A percentile compares a stretch with the other conserved stretches of the same genome.
phyloP scores from a whole-genome alignment of 2,329 filamentous ascomycete genomes.

The Curvularia spicifera region DNA sequence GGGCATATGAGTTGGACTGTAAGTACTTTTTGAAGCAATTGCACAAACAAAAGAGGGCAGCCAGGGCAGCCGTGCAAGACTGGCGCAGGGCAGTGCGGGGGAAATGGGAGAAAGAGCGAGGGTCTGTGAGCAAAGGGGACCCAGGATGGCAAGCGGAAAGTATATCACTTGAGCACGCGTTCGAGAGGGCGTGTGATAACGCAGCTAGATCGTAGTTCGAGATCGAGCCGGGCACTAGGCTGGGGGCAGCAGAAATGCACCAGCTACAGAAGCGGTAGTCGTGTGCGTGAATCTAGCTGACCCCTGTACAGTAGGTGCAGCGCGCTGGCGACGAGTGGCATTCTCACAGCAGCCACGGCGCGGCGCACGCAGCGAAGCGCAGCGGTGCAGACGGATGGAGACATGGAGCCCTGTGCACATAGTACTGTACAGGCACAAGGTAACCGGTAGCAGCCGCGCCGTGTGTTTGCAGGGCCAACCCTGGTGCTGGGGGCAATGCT shows the following conservation, averaged over 20 bases:
- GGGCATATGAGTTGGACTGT: not conserved
- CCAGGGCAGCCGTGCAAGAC: constrained; percentile 4
- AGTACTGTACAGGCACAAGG: constrained; percentile 9
- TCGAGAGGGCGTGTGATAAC: constrained; percentile 38
- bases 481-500: constrained; percentile 32
- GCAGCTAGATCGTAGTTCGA: constrained; percentile 39
- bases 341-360: constrained; percentile 22
- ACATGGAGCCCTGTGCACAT: constrained; percentile 35
- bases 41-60: constrained; percentile 13
- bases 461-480: constrained; percentile 31
- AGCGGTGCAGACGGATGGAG: constrained; percentile 20
- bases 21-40: constrained; percentile 9
- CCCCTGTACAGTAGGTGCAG: constrained; percentile 31
- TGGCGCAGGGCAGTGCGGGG: constrained; percentile 17
- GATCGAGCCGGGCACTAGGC: constrained; percentile 41
- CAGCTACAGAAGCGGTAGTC: constrained; percentile 38
- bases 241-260: constrained; percentile 28
- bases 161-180: constrained; percentile 38
- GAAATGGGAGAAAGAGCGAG: constrained; percentile 16
- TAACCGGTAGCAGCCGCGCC: constrained; percentile 33
- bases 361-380: constrained; percentile 7
- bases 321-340: constrained; percentile 31
- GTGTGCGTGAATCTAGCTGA: constrained; percentile 38
- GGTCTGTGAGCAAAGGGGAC: constrained; percentile 14
- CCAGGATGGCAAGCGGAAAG: constrained; percentile 30